Evolutionary conservation across 2,329 filamentous ascomycete species (phyloP), one percentile per base, ranked within the genome.

Genomic region (Cadophora gregata): DNA sequence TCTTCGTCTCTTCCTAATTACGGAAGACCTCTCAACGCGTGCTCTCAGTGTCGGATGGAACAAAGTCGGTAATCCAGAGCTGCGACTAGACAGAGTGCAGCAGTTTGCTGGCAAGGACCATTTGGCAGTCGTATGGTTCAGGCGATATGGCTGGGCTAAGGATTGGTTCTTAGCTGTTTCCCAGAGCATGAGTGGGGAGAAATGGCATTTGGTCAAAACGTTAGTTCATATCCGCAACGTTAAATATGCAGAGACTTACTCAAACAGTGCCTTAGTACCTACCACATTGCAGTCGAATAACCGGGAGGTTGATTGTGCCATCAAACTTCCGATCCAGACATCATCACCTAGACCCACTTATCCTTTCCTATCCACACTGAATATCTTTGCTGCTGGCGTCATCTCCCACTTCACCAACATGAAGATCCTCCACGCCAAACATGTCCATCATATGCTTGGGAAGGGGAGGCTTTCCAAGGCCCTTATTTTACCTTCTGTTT

Each of bases 171-270:
- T 96, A 47, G 88, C 89, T 70, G 84, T 91, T 55, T 88, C 88
- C 62, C 84, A 93, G 76, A 89, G 90, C 75, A 83, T 91, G 75
- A 84, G 85, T 74, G 92, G 92, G 62, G 92, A 96, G 75, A 85
- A 85, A 68, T 97, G 92, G 92, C 94, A 90, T 88, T 81, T 94
- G 67, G 81, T 93, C 63, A 85, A 90, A 77, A 78, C 87, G 84
- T 88, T 70, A 65, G 72, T 62, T 27, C 36, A 10, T 21, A 7
- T 31, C 29, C 45, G 50, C n/a, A 19, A 3, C 21, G 10, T 42
- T 38, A 8, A 47, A 19, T 3, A 16, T 19, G 25, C 27, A 48
- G 31, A 81, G 59, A 74, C 84, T 60, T 58, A 69, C 50, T 42
- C 29, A 42, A 58, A 59, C 63, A 74, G 71, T 62, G 63, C 65